Conservation (phyloP, 805 yeast genomes). For the Scheffersomyces spartinae region DNA sequence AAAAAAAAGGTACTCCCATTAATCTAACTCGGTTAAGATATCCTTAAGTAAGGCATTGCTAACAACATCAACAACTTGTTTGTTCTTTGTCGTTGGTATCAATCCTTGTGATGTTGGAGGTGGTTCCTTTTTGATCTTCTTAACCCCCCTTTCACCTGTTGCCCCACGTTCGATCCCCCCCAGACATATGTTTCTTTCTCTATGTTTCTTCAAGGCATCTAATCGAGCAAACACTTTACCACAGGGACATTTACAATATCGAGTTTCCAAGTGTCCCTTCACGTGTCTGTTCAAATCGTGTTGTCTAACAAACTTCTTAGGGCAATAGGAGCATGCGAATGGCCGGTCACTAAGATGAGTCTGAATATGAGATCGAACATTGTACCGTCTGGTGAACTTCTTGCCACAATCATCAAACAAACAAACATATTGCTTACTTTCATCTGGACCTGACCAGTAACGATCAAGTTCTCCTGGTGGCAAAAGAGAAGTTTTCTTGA, state of each 20-base stretch:
- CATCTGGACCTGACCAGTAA: slow-evolving; percentile 72
- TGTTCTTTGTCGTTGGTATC: too few species aligned
- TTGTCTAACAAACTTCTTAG: slow-evolving; percentile 83
- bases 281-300: slow-evolving; percentile 89
- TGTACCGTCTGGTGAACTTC: slow-evolving; percentile 77
- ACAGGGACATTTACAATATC: slow-evolving; percentile 67
- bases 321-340: slow-evolving; percentile 66
- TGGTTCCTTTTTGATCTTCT: too few species aligned
- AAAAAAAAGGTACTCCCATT: too few species aligned
- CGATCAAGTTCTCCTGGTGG: slow-evolving; percentile 87
- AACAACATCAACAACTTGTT: too few species aligned
- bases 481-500: slow-evolving; percentile 51
- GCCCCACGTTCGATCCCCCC: slow-evolving; percentile 52
- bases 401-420: slow-evolving; percentile 70
- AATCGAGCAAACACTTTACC: slow-evolving; percentile 89
- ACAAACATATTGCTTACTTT: slow-evolving; percentile 62
- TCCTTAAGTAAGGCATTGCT: too few species aligned
- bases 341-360: slow-evolving; percentile 95
- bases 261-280: slow-evolving; percentile 70
- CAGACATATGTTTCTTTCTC: slow-evolving; percentile 66
- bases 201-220: slow-evolving; percentile 79
- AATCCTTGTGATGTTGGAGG: too few species aligned
- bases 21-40: too few species aligned
- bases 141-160: too few species aligned
- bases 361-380: slow-evolving; percentile 90